phyloP scores from a whole-genome alignment of 805 yeast genomes.

The Candida ovalis region DNA sequence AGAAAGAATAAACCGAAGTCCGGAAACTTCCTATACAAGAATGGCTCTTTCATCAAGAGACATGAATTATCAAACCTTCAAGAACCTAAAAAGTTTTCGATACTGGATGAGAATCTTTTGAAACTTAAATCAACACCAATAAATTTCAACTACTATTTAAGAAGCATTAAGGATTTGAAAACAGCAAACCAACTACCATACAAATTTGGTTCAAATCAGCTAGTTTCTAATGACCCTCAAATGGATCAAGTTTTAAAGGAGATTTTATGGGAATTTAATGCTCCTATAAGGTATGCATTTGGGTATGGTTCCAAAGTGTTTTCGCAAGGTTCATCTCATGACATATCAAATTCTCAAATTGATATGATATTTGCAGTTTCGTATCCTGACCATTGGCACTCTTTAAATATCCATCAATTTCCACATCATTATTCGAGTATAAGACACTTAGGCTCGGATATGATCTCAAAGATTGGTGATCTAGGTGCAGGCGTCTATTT shows the following conservation, averaged over 20 bases:
- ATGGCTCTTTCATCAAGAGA: conserved; percentile 17
- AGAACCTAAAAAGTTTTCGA: conserved; percentile 22
- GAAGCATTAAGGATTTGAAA: conserved; percentile 29
- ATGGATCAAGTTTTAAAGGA: conserved; percentile 42
- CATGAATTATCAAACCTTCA: conserved; percentile 20
- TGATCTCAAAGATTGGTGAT: conserved; percentile 56
- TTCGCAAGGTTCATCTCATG: conserved; percentile 52
- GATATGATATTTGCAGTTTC: conserved; percentile 84
- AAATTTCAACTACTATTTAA: conserved; percentile 33
- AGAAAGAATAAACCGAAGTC: conserved; percentile 22
- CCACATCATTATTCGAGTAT: conserved; percentile 77
- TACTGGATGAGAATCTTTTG: conserved; percentile 26
- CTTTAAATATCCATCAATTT: conserved; percentile 58
- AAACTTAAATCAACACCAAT: conserved; percentile 30
- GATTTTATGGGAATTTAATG: conserved; percentile 55
- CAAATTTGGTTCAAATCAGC: conserved; percentile 57
- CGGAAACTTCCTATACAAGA: conserved; percentile 7
- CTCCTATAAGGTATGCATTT: conserved; percentile 75
- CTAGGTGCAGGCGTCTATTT: conserved; percentile 90
- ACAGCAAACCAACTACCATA: conserved; percentile 47
- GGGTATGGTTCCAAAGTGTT: conserved; percentile 97
- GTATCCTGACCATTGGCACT: conserved; percentile 73
- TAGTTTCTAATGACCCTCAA: conserved; percentile 39
- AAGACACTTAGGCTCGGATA: conserved; percentile 54
- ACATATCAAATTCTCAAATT: conserved; percentile 54